Evolutionary conservation across 768 basidiomycete genomes (phyloP).

Genomic region (Tulasnella sp.): DNA sequence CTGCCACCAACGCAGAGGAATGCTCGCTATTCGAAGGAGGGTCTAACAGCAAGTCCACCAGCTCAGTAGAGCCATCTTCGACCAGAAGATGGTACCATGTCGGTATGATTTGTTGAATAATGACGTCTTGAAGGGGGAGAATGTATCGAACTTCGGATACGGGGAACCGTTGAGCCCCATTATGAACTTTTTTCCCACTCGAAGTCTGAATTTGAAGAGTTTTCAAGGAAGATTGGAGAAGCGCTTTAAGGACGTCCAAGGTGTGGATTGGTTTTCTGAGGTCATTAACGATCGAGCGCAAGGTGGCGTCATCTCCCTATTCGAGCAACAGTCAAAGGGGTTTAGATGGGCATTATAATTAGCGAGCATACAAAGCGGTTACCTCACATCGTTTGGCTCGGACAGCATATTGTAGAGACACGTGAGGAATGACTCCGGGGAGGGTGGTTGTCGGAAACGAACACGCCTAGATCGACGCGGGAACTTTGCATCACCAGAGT

Average conservation of each 20-base stretch:
- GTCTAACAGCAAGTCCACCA: conserved; percentile 66
- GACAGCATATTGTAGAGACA: not conserved
- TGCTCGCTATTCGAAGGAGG: conserved; percentile 46
- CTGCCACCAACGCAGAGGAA: conserved; percentile 40
- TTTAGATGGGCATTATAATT: not conserved
- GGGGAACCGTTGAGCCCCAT: not conserved
- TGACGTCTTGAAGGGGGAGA: conserved; percentile 52
- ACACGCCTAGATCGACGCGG: not conserved
- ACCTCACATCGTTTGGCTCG: not conserved
- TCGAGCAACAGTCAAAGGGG: not conserved
- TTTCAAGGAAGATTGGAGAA: not conserved
- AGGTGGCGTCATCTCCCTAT: not conserved
- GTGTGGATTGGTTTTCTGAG: not conserved
- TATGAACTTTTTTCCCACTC: not conserved
- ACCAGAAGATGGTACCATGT: conserved; percentile 55
- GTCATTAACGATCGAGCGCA: not conserved
- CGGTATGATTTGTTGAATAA: conserved; percentile 59
- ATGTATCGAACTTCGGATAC: conserved; percentile 26
- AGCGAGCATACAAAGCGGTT: not conserved
- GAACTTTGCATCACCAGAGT: not conserved
- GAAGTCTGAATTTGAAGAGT: not conserved
- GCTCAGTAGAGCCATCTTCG: conserved; percentile 39
- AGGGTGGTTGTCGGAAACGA: not conserved
- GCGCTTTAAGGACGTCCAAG: not conserved
- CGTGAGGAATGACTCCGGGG: not conserved